These are phyloP conservation scores for Modicella reniformis DNA, from an alignment of 371 early-diverging fungal species.

Conservation along the genomic window DNA sequence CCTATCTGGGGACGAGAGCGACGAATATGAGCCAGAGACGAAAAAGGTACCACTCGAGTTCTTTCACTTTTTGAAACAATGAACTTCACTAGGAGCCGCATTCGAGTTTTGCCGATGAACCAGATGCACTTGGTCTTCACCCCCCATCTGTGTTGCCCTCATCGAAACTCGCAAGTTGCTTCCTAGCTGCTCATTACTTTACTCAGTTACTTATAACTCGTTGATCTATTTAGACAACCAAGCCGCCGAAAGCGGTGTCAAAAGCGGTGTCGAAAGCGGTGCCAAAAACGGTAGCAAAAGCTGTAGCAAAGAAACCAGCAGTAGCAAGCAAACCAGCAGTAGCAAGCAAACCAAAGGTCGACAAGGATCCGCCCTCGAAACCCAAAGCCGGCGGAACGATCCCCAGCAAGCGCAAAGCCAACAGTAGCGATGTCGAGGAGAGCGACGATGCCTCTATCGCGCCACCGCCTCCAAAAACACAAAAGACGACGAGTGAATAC, in stretches of 20 bases:
- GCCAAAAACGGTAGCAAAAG: conserved; percentile 17
- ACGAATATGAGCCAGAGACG: neutral
- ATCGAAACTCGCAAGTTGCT: too few relatives aligned
- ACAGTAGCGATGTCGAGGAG: conserved; percentile 20
- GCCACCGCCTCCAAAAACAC: conserved; percentile 36
- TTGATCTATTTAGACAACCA: too few relatives aligned
- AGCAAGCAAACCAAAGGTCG: conserved; percentile 22
- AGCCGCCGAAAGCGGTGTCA: conserved; percentile 22
- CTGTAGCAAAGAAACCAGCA: too few relatives aligned
- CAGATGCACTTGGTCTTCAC: too few relatives aligned
- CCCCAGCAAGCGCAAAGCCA: conserved; percentile 39
- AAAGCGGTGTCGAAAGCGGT: neutral
- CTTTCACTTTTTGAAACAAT: too few relatives aligned
- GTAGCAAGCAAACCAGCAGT: too few relatives aligned
- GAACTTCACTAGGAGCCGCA: too few relatives aligned
- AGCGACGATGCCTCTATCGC: conserved; percentile 15
- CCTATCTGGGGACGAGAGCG: neutral
- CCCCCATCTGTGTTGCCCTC: too few relatives aligned
- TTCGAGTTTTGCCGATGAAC: too few relatives aligned
- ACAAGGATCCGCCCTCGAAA: conserved; percentile 8
- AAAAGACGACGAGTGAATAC: conserved; percentile 48
- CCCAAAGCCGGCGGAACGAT: conserved; percentile 2
- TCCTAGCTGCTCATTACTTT: too few relatives aligned
- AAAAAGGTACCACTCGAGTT: too few relatives aligned
- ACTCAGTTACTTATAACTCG: too few relatives aligned